Evolutionary conservation across 371 early-diverging fungal genomes (phyloP).

Genomic region (Enteropsectra breve): DNA sequence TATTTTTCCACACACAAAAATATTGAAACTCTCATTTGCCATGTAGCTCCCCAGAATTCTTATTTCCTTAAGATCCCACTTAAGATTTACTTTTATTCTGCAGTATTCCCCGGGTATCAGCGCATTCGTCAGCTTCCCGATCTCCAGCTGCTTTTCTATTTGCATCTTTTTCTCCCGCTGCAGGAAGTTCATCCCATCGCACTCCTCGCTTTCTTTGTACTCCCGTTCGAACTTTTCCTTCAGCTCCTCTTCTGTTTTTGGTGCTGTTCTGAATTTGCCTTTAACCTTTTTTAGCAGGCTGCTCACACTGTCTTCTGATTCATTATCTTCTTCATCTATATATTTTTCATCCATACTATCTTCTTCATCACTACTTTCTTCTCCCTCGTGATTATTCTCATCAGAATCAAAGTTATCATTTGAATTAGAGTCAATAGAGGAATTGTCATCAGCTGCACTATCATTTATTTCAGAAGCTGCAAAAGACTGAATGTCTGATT

Average conservation of each 20-base stretch:
- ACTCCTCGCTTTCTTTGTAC: conserved; percentile 45
- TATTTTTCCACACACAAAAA: conserved; percentile 60
- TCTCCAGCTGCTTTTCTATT: conserved; percentile 27
- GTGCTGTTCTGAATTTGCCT: conserved; percentile 37
- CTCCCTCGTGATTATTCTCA: not conserved
- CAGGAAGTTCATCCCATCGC: conserved; percentile 15
- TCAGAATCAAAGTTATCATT: not conserved
- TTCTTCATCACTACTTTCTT: not conserved
- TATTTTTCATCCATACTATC: not conserved
- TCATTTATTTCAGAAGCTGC: no score
- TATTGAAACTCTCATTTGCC: conserved; percentile 38
- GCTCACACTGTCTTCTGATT: not conserved
- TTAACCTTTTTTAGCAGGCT: conserved; percentile 21
- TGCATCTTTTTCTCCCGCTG: conserved; percentile 17
- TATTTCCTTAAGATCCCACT: conserved; percentile 27
- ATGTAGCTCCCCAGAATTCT: conserved; percentile 25
- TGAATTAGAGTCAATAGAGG: no score
- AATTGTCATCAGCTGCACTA: no score
- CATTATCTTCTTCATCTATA: conserved; percentile 3
- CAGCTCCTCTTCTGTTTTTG: conserved; percentile 44
- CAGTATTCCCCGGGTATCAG: conserved; percentile 53
- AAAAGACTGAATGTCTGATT: no score
- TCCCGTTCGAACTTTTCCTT: conserved; percentile 50
- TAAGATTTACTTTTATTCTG: conserved; percentile 28
- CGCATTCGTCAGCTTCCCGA: conserved; percentile 27